These are phyloP conservation scores for Cordia subcordata DNA, from an alignment of 257 asterid species.

Conservation along the genomic window DNA sequence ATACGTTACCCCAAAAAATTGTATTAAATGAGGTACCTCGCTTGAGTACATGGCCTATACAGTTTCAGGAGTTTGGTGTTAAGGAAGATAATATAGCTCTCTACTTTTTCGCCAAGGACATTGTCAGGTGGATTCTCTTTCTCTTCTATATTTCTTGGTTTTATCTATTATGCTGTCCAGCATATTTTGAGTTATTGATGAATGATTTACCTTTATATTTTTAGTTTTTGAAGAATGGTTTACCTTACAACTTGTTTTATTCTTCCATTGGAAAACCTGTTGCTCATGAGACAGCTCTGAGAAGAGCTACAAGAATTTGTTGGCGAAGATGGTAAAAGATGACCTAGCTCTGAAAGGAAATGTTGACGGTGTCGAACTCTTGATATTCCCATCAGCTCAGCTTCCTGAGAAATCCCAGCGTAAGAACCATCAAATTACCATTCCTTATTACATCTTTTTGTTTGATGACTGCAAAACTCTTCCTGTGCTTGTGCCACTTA, in stretches of 20 bases:
- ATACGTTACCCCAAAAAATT: conserved; percentile 51
- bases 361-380: conserved; percentile 71
- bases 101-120: conserved; percentile 79
- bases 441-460: background rate
- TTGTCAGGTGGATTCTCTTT: conserved; percentile 43
- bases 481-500: background rate
- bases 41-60: conserved; percentile 69
- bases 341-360: conserved; percentile 81
- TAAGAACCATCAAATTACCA: conserved; percentile 30
- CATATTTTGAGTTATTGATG: background rate
- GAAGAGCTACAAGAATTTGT: conserved; percentile 59
- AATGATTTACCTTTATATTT: background rate
- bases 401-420: conserved; percentile 80
- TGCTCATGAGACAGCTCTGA: conserved; percentile 55
- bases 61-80: conserved; percentile 83
- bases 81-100: conserved; percentile 71
- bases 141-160: conserved; percentile 10
- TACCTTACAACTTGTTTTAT: background rate
- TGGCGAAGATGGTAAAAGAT: conserved; percentile 73
- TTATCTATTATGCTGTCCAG: conserved; percentile 7
- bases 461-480: background rate
- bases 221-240: no score
- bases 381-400: conserved; percentile 79
- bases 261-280: conserved; percentile 19
- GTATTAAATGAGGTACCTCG: conserved; percentile 71